A percentile compares a stretch with the other conserved stretches of the same genome.
Evolutionary conservation across 2,329 filamentous ascomycete genomes (phyloP).

Genomic region (Fusarium citri): DNA sequence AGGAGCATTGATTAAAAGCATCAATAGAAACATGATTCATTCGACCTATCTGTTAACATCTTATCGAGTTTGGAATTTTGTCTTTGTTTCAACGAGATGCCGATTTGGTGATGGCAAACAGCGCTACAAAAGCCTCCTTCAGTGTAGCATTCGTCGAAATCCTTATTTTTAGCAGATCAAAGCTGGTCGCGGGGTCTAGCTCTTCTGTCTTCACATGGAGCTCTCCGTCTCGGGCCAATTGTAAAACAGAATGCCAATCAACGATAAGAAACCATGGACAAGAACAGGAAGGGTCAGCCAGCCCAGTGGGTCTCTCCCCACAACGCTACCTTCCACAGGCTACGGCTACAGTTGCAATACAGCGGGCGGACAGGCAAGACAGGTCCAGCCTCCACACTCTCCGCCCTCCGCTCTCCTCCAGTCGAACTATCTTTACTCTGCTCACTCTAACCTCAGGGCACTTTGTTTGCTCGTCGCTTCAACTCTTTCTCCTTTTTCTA

Average conservation of each 20-base stretch:
- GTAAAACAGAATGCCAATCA: constrained; percentile 29
- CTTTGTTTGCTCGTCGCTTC: constrained; percentile 32
- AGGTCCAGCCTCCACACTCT: constrained; percentile 29
- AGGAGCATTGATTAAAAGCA: constrained; percentile 7
- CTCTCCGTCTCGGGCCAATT: constrained; percentile 37
- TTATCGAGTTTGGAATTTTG: neutral
- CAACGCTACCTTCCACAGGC: neutral
- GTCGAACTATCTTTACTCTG: constrained; percentile 21
- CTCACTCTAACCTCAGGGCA: constrained; percentile 4
- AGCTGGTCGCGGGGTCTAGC: constrained; percentile 18
- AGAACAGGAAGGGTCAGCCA: constrained; percentile 17
- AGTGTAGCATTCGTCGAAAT: constrained; percentile 1
- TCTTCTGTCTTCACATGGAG: constrained; percentile 24
- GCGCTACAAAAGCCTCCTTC: constrained; percentile 12
- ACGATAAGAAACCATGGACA: constrained; percentile 7
- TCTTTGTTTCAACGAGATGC: constrained; percentile 4
- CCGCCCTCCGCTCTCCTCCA: constrained; percentile 35
- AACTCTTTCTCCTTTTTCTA: neutral
- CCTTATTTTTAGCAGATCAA: constrained; percentile 13
- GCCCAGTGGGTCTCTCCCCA: constrained; percentile 38
- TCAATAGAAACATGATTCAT: constrained; percentile 3
- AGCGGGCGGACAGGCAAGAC: neutral
- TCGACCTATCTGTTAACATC: neutral
- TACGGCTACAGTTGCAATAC: constrained; percentile 27
- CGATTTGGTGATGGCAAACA: constrained; percentile 9